These are phyloP conservation scores for Aspergillus floridensis DNA, from an alignment of 2,329 filamentous ascomycete species.

Conservation along the genomic window DNA sequence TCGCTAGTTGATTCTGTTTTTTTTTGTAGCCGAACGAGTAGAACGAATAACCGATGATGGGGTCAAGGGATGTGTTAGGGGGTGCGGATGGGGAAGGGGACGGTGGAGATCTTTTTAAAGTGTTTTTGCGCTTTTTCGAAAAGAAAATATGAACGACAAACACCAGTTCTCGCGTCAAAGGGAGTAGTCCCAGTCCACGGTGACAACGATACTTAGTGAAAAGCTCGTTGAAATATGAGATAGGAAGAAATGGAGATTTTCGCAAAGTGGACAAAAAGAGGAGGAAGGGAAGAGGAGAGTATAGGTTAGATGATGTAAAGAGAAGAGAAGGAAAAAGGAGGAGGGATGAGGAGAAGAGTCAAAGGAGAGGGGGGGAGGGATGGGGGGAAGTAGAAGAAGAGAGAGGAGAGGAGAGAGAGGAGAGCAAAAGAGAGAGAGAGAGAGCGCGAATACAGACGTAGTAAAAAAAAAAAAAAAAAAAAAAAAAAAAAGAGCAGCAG, in stretches of 20 bases:
- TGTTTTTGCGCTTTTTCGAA: constrained; percentile 4
- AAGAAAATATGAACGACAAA: constrained; percentile 17
- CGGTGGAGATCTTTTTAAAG: constrained; percentile 12
- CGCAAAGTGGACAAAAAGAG: constrained; percentile 6
- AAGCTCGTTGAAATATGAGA: constrained; percentile 45
- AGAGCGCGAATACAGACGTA: constrained; percentile 1
- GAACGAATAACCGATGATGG: constrained; percentile 10
- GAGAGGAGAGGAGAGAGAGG: constrained; percentile 9
- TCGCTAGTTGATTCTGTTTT: not conserved
- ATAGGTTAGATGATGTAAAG: constrained; percentile 15
- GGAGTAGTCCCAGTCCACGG: constrained; percentile 26
- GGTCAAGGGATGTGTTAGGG: constrained; percentile 11
- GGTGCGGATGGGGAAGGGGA: constrained; percentile 7
- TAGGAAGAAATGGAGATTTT: constrained; percentile 12
- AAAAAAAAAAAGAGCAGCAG: constrained; percentile 5
- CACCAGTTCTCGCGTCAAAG: constrained; percentile 26
- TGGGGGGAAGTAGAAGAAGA: constrained; percentile 8
- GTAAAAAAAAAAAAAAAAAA: constrained; percentile 8
- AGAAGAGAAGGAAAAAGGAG: constrained; percentile 35
- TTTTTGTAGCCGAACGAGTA: not conserved
- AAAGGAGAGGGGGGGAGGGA: constrained; percentile 8
- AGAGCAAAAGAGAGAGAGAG: constrained; percentile 16
- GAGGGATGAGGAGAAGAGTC: constrained; percentile 50
- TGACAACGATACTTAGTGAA: constrained; percentile 53
- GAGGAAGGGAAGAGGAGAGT: constrained; percentile 18